Conservation (phyloP, 2,329 filamentous ascomycete species). For the Zasmidium angulare region DNA sequence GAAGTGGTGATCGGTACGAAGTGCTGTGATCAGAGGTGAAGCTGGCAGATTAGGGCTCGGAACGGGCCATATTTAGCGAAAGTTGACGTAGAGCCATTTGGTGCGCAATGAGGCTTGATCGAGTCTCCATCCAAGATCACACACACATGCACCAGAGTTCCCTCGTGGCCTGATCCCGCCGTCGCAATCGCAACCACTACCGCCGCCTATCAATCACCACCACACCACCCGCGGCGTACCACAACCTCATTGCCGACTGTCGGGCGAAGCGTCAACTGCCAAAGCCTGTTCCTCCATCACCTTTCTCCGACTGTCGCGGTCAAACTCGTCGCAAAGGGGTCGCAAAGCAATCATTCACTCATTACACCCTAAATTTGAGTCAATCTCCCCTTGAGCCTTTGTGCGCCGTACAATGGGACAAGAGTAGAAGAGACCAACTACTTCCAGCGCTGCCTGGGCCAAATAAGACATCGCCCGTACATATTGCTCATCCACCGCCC, state of each 20-base stretch:
- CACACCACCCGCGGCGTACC: not conserved
- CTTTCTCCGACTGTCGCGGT: not conserved
- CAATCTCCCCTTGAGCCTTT: constrained; percentile 3
- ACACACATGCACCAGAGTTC: no score
- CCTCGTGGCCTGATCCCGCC: no score
- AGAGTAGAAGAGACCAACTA: constrained; percentile 1
- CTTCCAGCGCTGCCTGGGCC: constrained; percentile 6
- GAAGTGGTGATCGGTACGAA: not conserved
- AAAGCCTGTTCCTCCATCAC: not conserved
- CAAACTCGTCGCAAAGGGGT: not conserved
- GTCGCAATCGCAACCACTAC: no score
- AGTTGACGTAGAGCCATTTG: no score
- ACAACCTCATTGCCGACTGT: not conserved
- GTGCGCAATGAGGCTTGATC: no score
- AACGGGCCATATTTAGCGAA: no score
- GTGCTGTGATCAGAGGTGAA: not conserved
- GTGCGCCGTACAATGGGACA: constrained; percentile 6
- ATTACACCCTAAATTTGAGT: not conserved
- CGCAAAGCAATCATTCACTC: not conserved
- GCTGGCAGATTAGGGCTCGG: no score
- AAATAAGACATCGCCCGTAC: constrained; percentile 7
- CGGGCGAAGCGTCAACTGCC: not conserved
- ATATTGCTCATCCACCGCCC: constrained; percentile 3
- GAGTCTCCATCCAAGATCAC: no score
- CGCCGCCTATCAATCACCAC: no score